Evolutionary conservation across 768 basidiomycete species (phyloP), one percentile per base, ranked within the genome.

Genomic region (Bullera alba): DNA sequence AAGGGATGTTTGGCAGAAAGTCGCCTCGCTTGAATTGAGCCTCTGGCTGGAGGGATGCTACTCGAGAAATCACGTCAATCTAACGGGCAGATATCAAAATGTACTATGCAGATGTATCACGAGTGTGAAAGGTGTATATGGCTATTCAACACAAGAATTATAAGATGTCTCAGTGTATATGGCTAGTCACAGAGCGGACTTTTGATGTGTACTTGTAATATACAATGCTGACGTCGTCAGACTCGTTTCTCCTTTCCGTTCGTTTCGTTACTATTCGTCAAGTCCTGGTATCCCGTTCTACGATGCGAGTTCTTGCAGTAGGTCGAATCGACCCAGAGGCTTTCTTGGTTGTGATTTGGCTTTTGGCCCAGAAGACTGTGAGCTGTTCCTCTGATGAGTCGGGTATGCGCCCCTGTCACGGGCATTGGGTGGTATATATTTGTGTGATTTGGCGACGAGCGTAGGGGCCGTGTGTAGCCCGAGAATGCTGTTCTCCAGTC

Each of bases 1-100:
- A 51, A 25, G 50, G 50, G 17, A 42, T 51, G 50, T 51, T 51
- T 51, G 50, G 50, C 4, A 14, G 50, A 34, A 51, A 51, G 34
- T 35, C 41, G 6, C 50, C 50, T 5, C 17, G 48, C 28, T 12
- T 39, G 21, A 8, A 19, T 8, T 39, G 19, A 39, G 8, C 38
- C 38, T 34, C n/a, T n/a, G 32, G 32, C 8, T 8, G 32, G 32
- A 34, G 10, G n/a, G 32, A 8, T 8, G 32, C 8, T 34, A 34
- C 10, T 8, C 32, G 8, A 34, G 8, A n/a, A 34, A n/a, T 8
- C 10, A 34, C 8, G 8, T 8, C 32, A n/a, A 34, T 34, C 32
- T 34, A n/a, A 8, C 8, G 10, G 32, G 32, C 32, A 8, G 8
- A 34, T 8, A 34, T 8, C n/a, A n/a, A 8, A 34, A 8, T 34